phyloP scores from a whole-genome alignment of 441 rosid genomes.

The Pelargonium australe region DNA sequence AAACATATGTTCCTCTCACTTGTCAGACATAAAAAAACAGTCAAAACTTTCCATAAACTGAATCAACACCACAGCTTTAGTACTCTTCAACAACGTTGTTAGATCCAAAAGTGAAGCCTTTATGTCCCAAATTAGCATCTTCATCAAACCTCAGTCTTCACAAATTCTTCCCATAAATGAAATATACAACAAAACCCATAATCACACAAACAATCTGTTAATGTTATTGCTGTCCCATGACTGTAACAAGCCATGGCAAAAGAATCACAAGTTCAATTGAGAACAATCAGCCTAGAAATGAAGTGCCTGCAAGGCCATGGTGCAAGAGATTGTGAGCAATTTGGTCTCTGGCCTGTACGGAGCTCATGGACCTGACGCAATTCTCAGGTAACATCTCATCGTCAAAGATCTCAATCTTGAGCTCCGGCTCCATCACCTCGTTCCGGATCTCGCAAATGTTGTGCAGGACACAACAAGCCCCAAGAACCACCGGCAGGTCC shows the following conservation, averaged over 20 bases:
- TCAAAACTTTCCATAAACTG: background rate
- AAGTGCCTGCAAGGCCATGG: slow-evolving; percentile 19
- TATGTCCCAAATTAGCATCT: background rate
- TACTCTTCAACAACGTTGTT: background rate
- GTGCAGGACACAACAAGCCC: slow-evolving; percentile 25
- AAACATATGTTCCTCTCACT: no score
- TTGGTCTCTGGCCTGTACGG: slow-evolving; percentile 16
- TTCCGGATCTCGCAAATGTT: slow-evolving; percentile 24
- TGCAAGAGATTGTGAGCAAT: slow-evolving; percentile 25
- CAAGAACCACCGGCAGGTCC: slow-evolving; percentile 23
- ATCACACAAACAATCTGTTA: background rate
- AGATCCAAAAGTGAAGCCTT: background rate
- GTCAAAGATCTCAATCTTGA: slow-evolving; percentile 16
- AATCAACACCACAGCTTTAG: no score
- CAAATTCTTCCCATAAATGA: no score
- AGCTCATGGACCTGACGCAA: slow-evolving; percentile 2
- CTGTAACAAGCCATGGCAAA: no score
- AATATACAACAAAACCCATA: background rate
- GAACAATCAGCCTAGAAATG: slow-evolving; percentile 3
- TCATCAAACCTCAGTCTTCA: background rate
- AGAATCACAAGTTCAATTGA: background rate
- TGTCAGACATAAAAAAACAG: no score
- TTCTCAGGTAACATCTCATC: slow-evolving; percentile 20
- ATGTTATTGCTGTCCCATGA: background rate
- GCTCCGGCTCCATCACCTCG: slow-evolving; percentile 13